These are phyloP conservation scores for Naganishia vaughanmartiniae DNA, from an alignment of 768 basidiomycete species.

Conservation along the genomic window DNA sequence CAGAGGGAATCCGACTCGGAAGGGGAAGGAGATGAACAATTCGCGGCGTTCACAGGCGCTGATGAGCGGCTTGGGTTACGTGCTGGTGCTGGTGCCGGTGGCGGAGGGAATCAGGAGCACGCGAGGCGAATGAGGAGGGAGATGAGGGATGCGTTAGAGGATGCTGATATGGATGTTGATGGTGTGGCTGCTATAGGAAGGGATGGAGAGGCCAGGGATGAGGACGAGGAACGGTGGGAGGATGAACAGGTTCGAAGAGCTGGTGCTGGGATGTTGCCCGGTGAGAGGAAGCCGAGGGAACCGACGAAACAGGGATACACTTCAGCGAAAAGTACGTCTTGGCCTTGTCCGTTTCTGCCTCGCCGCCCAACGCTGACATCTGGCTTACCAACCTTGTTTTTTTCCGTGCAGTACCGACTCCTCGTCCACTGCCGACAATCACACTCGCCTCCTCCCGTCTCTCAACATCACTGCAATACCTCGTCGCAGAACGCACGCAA, in stretches of 20 bases:
- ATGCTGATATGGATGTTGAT: slow-evolving; percentile 33
- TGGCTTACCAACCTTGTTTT: not conserved
- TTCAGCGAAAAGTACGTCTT: slow-evolving; percentile 51
- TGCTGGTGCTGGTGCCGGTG: slow-evolving; percentile 39
- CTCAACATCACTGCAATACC: slow-evolving; percentile 45
- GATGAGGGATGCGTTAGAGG: slow-evolving; percentile 55
- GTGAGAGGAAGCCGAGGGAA: not conserved
- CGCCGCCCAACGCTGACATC: too few species aligned
- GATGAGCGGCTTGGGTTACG: slow-evolving; percentile 52
- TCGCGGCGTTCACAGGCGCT: slow-evolving; percentile 51
- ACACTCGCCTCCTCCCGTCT: slow-evolving; percentile 49
- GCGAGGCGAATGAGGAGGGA: slow-evolving; percentile 49
- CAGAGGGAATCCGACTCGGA: slow-evolving; percentile 55
- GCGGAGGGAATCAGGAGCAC: slow-evolving; percentile 43
- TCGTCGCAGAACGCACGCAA: slow-evolving; percentile 41
- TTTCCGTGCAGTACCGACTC: slow-evolving; percentile 47
- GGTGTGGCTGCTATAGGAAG: slow-evolving; percentile 42
- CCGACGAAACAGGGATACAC: slow-evolving; percentile 43
- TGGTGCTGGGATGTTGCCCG: slow-evolving; percentile 19
- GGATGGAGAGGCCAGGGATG: slow-evolving; percentile 49
- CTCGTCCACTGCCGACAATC: slow-evolving; percentile 52
- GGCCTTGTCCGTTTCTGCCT: not conserved
- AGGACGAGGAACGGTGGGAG: slow-evolving; percentile 53
- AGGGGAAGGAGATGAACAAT: slow-evolving; percentile 30
- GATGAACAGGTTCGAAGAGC: slow-evolving; percentile 53